Evolutionary conservation across 768 basidiomycete species (phyloP).

Genomic region (Hygrocybe coccinea): DNA sequence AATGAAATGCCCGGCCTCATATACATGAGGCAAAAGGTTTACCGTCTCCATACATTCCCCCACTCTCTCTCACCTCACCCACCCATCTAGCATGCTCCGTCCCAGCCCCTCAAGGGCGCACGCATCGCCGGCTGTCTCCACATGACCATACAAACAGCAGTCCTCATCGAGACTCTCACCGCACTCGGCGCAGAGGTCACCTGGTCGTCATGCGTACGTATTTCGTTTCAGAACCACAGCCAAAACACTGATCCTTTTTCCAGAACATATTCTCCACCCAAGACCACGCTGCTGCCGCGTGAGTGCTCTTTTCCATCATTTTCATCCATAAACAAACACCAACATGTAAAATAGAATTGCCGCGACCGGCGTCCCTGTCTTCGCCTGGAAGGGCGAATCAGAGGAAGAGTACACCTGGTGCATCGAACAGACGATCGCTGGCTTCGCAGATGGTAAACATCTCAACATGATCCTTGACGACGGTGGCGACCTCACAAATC

Average conservation of each 20-base stretch:
- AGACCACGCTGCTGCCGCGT: slow-evolving; percentile 98
- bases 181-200: slow-evolving; percentile 95
- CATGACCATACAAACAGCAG: slow-evolving; percentile 99
- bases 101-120: slow-evolving; percentile 87
- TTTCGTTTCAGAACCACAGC: not conserved
- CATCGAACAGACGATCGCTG: slow-evolving; percentile 88
- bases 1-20: slow-evolving; percentile 96
- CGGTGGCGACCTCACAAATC: slow-evolving; percentile 90
- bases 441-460: slow-evolving; percentile 78
- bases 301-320: slow-evolving; percentile 27
- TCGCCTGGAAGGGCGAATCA: slow-evolving; percentile 99
- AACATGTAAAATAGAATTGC: slow-evolving; percentile 60
- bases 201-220: slow-evolving; percentile 93
- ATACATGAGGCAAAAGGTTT: slow-evolving; percentile 83
- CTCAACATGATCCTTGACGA: slow-evolving; percentile 99
- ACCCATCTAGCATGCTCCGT: slow-evolving; percentile 57
- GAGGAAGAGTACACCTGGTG: slow-evolving; percentile 99
- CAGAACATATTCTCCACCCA: slow-evolving; percentile 99
- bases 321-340: slow-evolving; percentile 5
- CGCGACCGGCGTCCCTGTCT: slow-evolving; percentile 97
- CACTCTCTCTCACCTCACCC: slow-evolving; percentile 12
- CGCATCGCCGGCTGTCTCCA: slow-evolving; percentile 97
- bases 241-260: not conserved
- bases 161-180: slow-evolving; percentile 96
- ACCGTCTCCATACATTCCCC: slow-evolving; percentile 7